Evolutionary conservation across 306 rosid genomes (phyloP).

Genomic region (Trifolium dubium): DNA sequence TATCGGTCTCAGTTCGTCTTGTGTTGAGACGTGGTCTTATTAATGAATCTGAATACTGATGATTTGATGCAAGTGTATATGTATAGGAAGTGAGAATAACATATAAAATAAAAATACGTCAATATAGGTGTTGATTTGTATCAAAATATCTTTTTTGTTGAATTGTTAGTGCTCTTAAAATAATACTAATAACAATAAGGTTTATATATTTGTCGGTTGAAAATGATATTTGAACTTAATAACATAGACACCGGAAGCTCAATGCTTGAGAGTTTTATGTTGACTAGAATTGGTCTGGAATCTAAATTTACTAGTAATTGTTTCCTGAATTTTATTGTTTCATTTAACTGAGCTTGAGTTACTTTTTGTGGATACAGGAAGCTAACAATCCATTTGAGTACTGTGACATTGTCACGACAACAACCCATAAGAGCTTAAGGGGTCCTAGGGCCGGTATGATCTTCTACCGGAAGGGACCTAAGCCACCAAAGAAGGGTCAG

Average conservation of each 20-base stretch:
- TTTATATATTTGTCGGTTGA: neutral
- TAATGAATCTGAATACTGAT: no score
- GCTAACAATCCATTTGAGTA: slow-evolving; percentile 81
- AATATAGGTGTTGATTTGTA: neutral
- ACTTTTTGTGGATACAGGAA: slow-evolving; percentile 54
- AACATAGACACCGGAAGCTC: neutral
- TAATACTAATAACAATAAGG: neutral
- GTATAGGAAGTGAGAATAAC: no score
- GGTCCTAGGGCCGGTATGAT: slow-evolving; percentile 99
- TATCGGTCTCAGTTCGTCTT: no score
- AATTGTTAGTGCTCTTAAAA: neutral
- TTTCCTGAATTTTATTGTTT: neutral
- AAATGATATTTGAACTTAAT: neutral
- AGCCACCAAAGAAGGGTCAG: slow-evolving; percentile 95
- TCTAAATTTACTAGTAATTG: neutral
- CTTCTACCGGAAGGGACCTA: slow-evolving; percentile 90
- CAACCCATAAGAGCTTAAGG: slow-evolving; percentile 94
- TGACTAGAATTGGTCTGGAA: no score
- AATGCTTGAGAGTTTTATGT: neutral
- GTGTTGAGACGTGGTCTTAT: no score
- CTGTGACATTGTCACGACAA: slow-evolving; percentile 91
- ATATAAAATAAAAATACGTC: no score
- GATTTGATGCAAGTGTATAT: no score
- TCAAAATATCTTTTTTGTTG: neutral
- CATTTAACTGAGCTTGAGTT: neutral